Evolutionary conservation across 371 early-diverging fungal species (phyloP).

Genomic region (Capniomyces stellatus): DNA sequence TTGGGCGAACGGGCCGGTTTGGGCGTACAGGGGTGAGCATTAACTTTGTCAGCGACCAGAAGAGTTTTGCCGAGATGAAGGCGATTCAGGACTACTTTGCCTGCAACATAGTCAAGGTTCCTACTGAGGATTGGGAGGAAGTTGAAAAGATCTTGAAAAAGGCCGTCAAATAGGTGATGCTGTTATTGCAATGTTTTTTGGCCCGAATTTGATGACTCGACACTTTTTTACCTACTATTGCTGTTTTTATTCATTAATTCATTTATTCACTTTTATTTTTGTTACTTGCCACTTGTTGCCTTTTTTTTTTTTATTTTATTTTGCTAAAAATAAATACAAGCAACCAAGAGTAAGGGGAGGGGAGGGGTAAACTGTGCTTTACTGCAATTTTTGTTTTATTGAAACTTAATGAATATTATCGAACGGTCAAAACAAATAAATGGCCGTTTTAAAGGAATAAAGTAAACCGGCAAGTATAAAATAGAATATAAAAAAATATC

Average conservation of each 20-base stretch:
- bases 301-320: conserved; percentile 3
- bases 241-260: background rate
- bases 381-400: too few species aligned
- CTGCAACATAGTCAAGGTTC: conserved; percentile 50
- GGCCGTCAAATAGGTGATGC: conserved; percentile 29
- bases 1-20: conserved; percentile 98
- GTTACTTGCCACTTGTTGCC: background rate
- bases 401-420: too few species aligned
- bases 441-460: too few species aligned
- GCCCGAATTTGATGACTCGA: conserved; percentile 5
- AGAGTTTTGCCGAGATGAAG: conserved; percentile 47
- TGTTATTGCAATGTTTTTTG: background rate
- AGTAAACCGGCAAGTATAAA: too few species aligned
- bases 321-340: background rate
- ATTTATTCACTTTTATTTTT: background rate
- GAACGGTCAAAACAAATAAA: too few species aligned
- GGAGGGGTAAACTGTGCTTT: too few species aligned
- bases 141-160: conserved; percentile 60
- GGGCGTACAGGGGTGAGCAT: conserved; percentile 91
- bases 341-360: too few species aligned
- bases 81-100: conserved; percentile 58
- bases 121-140: conserved; percentile 56
- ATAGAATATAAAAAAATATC: too few species aligned
- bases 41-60: conserved; percentile 79
- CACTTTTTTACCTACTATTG: conserved; percentile 2